Evolutionary conservation across 345 rosid species (phyloP), one percentile per base, ranked within the genome.

Genomic region (Bruguiera sexangula): DNA sequence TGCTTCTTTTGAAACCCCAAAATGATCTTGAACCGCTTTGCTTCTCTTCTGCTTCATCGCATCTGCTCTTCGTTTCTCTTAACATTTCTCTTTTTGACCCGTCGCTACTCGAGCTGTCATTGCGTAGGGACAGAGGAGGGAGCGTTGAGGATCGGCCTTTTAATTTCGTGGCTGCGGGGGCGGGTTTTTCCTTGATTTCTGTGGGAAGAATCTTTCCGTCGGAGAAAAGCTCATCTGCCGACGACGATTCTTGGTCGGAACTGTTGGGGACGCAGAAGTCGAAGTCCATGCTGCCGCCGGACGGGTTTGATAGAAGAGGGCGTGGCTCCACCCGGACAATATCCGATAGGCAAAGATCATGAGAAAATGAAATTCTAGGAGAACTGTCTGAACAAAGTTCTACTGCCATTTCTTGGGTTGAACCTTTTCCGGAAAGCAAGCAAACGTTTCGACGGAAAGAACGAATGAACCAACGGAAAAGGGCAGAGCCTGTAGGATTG

Each of bases 361-460:
- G 90, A 58, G 96, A 90, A 48, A 90, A 90, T 8, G 96, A 90
- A 68, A 90, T 88, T 68, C 96, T 83, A 6, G 96, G 96, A 19
- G 89, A 68, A 39, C 65, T 85, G 5, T 85, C 96, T 15, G 87
- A 83, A 39, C 76, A 81, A 22, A 86, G 79, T 69, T 90, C 92
- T 20, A 90, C 68, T 29, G 92, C 94, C 96, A 90, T 89, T 71
- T 36, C 66, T 67, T 64, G 63, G 18, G 2, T 29, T 32, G 18
- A 15, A n/a, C 4, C 8, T 64, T 62, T 65, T 29, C 19, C 72
- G 46, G 59, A 53, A 71, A 60, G 54, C 30, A 1, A 54, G 36
- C 62, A 30, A 58, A 67, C 27, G 32, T 53, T 62, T 34, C 68
- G 21, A 67, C 16, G 13, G 16, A 43, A 43, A 43, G 2, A 16